Percentiles rank a stretch among this genome's conserved stretches.
Evolutionary conservation across 2,329 filamentous ascomycete species (phyloP).

Genomic region (Sordariomycetes sp.): DNA sequence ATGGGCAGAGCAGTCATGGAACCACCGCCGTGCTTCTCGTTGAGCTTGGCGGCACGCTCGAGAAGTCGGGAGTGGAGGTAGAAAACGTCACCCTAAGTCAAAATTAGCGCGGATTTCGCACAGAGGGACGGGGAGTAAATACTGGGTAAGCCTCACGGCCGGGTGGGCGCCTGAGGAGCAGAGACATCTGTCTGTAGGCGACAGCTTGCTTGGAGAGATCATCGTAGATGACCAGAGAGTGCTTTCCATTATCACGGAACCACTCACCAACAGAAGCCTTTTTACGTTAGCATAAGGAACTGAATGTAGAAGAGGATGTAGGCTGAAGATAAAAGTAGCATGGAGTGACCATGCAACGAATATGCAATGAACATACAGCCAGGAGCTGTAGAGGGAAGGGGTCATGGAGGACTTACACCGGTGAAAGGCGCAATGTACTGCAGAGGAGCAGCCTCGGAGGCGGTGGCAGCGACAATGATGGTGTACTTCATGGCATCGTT

Average conservation of each 20-base stretch:
- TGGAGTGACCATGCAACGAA: too few relatives aligned
- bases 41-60: slow-evolving; percentile 99
- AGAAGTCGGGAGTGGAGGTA: slow-evolving; percentile 99
- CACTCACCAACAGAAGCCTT: slow-evolving; percentile 50
- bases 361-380: too few relatives aligned
- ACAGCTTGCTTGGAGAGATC: slow-evolving; percentile 98
- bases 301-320: too few relatives aligned
- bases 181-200: slow-evolving; percentile 97
- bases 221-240: slow-evolving; percentile 86
- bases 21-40: slow-evolving; percentile 78
- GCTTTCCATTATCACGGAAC: slow-evolving; percentile 79
- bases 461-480: slow-evolving; percentile 88
- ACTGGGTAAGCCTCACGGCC: slow-evolving; percentile 99
- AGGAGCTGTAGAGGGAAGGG: too few relatives aligned
- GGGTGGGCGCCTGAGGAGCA: slow-evolving; percentile 92
- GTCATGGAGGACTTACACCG: too few relatives aligned
- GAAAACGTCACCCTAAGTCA: slow-evolving; percentile 96
- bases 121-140: not conserved
- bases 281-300: slow-evolving; percentile 1
- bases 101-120: too few relatives aligned
- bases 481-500: slow-evolving; percentile 99
- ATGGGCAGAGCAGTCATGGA: slow-evolving; percentile 94
- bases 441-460: slow-evolving; percentile 90
- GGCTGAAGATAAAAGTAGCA: too few relatives aligned
- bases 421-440: slow-evolving; percentile 95